Base-by-base conservation (phyloP, 495 filamentous ascomycete genomes). In the Letharia columbiana region DNA sequence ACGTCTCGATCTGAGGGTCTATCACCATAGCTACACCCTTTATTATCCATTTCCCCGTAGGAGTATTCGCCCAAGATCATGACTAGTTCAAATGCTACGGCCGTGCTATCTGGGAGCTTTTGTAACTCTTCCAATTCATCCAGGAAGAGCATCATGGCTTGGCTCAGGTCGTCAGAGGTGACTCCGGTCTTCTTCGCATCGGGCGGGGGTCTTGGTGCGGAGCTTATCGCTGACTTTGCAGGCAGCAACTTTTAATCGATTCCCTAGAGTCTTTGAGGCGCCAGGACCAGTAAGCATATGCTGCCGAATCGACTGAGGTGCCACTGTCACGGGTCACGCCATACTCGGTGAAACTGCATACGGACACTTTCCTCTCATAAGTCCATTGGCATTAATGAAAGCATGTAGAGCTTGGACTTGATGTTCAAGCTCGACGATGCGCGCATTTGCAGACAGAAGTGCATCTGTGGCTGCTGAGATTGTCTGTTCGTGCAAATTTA, bases 61-160 rank as follows among this genome's bases (percentile, higher is more conserved):
- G 47, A 54, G 28, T 42, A 41, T 56, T 37, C 47, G 6, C n/a
- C 62, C 20, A 64, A 40, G 11, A 5, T 35, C 23, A 64, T 15
- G 20, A 64, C 45, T 17, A 56, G 33, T 56, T 64, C 62, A 64
- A 64, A 64, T 23, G 45, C 62, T 8, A 52, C 10, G 20, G 28
- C 39, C 8, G 39, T 23, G 15, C 62, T 44, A 10, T 33, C 44
- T 3, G 62, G 62, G 3, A 54, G 50, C 39, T 23, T 18, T 11
- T n/a, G 18, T n/a, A 64, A 15, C 31, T 33, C 11, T 33, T n/a
- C 33, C 13, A 64, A 23, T 23, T 64, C 39, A 15, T 54, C 28
- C 15, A 64, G 50, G 12, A 52, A 64, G 15, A 47, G 50, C 31
- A 40, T 54, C 33, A 64, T 64, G 3, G 62, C 62, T 40, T 37